Evolutionary conservation across 768 basidiomycete genomes (phyloP), one percentile per base, ranked within the genome.

Genomic region (Psilocybe cubensis): DNA sequence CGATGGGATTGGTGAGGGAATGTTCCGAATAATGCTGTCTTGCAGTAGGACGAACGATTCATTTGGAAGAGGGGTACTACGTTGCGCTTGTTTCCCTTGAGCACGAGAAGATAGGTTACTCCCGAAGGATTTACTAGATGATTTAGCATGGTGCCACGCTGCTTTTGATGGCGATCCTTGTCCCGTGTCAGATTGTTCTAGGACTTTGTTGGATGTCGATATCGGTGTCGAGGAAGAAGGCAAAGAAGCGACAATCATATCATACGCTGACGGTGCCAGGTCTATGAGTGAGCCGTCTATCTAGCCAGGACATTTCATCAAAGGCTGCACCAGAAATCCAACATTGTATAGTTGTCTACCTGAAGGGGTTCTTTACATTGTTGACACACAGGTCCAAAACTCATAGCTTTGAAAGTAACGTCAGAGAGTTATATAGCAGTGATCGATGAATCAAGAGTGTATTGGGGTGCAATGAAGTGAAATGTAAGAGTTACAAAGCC

Each of bases 21-120:
- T 90, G 65, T 79, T 84, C 44, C 80, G 81, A 63, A 92, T 80
- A 56, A 91, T 76, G 63, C 91, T 94, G 66, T 95, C 93, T 70
- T 93, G 90, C 24, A 96, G 78, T 41, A 97, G 81, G 57, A 97
- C 91, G 73, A 96, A 97, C 23, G 94, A 96, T 71, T 95, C 94
- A 65, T 85, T 90, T 6, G 93, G 91, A 40, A 83, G 77, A 28
- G 74, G 78, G 18, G 77, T 71, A 41, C 64, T 76, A 57, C 80
- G 82, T 64, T 83, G 83, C 18, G 82, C 75, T 60, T 84, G 87
- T 66, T 86, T 89, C 61, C 79, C 82, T 70, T 83, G 83, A 23
- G 81, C 77, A 63, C 81, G 84, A 59, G 82, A 70, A 29, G 87
- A 85, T 47, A 83, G 70, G 21, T 78, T 68, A 29, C 69, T 54